These are phyloP conservation scores for Pisolithus albus DNA, from an alignment of 768 basidiomycete species.

Conservation along the genomic window DNA sequence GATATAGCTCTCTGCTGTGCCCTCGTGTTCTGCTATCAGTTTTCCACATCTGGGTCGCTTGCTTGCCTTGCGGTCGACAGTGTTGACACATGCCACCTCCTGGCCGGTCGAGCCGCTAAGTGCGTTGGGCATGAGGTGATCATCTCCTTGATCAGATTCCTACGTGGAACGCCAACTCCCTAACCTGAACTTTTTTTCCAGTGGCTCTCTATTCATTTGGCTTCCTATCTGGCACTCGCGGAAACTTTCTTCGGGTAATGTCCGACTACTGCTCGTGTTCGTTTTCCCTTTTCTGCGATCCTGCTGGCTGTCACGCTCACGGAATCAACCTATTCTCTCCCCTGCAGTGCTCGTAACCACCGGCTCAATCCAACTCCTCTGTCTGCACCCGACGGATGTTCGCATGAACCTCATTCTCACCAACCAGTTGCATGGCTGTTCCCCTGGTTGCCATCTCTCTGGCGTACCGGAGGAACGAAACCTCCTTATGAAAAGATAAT, in stretches of 20 bases:
- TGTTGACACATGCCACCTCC: constrained; percentile 21
- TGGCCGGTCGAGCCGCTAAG: constrained; percentile 9
- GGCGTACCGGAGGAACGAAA: background rate
- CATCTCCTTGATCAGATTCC: constrained; percentile 21
- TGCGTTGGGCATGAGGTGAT: constrained; percentile 29
- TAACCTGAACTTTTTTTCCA: constrained; percentile 14
- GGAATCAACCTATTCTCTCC: constrained; percentile 10
- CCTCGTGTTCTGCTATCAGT: background rate
- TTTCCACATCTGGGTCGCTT: constrained; percentile 19
- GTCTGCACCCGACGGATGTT: constrained; percentile 11
- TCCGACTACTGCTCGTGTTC: constrained; percentile 21
- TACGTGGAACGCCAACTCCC: constrained; percentile 17
- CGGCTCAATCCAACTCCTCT: constrained; percentile 10
- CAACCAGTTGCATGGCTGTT: constrained; percentile 17
- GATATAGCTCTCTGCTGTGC: background rate
- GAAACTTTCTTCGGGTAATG: constrained; percentile 22
- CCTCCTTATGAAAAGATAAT: background rate
- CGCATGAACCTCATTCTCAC: constrained; percentile 5
- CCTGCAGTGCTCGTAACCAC: constrained; percentile 7
- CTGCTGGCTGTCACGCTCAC: background rate
- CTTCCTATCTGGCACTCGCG: constrained; percentile 17
- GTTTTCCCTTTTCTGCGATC: constrained; percentile 6
- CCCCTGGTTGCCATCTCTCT: constrained; percentile 8
- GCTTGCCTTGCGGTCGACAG: constrained; percentile 19
- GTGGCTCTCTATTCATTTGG: constrained; percentile 25